Base-by-base conservation (phyloP, 2,329 filamentous ascomycete species). In the Monilinia fructicola region DNA sequence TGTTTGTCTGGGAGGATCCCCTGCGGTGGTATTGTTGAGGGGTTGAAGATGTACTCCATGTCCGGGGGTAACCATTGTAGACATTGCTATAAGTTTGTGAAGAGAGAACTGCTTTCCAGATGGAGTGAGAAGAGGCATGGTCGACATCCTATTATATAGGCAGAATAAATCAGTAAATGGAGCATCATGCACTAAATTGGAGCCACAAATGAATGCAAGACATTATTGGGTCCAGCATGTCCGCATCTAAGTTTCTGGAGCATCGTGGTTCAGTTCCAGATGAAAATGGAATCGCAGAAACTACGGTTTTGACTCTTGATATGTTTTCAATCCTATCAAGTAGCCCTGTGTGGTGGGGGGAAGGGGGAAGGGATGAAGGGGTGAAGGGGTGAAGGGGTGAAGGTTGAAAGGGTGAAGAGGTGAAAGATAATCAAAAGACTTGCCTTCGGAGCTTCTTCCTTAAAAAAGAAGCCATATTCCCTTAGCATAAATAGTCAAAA, bases 61-160 rank as follows among this genome's bases (percentile, higher is more conserved):
- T 4, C 69, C 67, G 31, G 74, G 73, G 71, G 74, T 40, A 69
- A 74, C 31, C 69, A 76, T 73, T 16, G 74, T 76, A 21, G 74
- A 74, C 71, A 75, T 75, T 12, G 73, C 76, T 67, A 78, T 71
- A 16, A 77, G 69, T 65, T 76, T 77, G 67, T 77, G 75, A 42
- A 78, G 70, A 40, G 71, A 72, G 59, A 75, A 73, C 2, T 76
- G 73, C 48, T 76, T 76, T 58, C 71, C 71, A 3, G 71, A 67
- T 2, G 73, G 71, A 38, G 70, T 63, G 60, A 71, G 67, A 52
- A 73, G 69, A 62, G 71, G 68, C 69, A 72, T 72, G 54, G 64
- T 65, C 23, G 54, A 60, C 44, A 65, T 65, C 56, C 64, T 65
- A 53, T n/a, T 31, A 38, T 35, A n/a, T 44, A 42, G 12, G 14